These are phyloP conservation scores for Ambrosiella cleistominuta DNA, from an alignment of 2,329 filamentous ascomycete species.

Conservation along the genomic window DNA sequence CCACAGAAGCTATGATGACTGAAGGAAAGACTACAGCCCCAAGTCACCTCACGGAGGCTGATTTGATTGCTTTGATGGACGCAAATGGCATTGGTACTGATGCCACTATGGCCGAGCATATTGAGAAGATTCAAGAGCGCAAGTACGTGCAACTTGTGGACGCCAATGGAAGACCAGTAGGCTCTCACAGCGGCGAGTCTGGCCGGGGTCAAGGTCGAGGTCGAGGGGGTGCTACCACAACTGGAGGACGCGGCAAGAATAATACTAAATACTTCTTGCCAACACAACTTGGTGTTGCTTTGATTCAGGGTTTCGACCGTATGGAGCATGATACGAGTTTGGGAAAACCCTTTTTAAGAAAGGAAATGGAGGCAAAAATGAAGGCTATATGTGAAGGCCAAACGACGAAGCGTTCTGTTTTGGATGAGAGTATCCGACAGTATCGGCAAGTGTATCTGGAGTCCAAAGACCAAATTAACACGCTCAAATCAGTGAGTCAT, in stretches of 20 bases:
- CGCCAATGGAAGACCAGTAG: constrained; percentile 22
- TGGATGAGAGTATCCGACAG: constrained; percentile 68
- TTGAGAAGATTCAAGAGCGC: constrained; percentile 81
- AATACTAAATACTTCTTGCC: constrained; percentile 76
- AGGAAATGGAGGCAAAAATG: constrained; percentile 97
- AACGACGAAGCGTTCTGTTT: constrained; percentile 54
- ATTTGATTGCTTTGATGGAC: constrained; percentile 93
- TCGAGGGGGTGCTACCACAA: constrained; percentile 22
- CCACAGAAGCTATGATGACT: constrained; percentile 71
- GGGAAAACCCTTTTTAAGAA: constrained; percentile 86
- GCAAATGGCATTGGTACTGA: constrained; percentile 97
- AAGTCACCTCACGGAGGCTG: constrained; percentile 79
- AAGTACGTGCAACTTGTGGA: constrained; percentile 60
- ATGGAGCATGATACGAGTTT: constrained; percentile 87
- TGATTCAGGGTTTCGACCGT: constrained; percentile 87
- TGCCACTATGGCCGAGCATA: constrained; percentile 98
- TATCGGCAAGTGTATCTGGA: constrained; percentile 77
- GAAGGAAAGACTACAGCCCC: constrained; percentile 83
- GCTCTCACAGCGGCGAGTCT: constrained; percentile 22
- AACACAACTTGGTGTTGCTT: constrained; percentile 72
- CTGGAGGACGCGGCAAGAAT: constrained; percentile 22
- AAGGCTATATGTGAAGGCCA: constrained; percentile 86
- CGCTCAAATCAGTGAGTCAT: constrained; percentile 40
- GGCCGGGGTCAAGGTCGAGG: constrained; percentile 33
- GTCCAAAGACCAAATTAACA: constrained; percentile 56